Conservation (phyloP, 2,329 filamentous ascomycete genomes). For the Colletotrichum salicis region DNA sequence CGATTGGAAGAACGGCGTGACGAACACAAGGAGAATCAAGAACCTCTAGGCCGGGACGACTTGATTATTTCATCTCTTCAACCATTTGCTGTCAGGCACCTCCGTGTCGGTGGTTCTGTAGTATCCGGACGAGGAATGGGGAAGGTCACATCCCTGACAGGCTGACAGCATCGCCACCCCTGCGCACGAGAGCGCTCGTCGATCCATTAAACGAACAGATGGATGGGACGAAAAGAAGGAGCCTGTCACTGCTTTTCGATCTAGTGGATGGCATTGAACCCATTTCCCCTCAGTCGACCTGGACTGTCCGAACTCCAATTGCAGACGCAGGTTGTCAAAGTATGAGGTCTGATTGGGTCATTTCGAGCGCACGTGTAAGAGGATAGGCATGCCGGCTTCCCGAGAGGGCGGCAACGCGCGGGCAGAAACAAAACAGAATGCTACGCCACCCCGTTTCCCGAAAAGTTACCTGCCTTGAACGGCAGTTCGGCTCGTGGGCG, state of each 20-base stretch:
- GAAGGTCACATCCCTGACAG: background rate
- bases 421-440: background rate
- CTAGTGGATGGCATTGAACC: background rate
- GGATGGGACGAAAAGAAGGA: background rate
- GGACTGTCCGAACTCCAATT: background rate
- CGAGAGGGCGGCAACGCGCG: background rate
- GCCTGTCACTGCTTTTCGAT: background rate
- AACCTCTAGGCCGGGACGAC: background rate
- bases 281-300: background rate
- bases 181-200: background rate
- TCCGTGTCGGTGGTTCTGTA: background rate
- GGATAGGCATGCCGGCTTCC: background rate
- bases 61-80: background rate
- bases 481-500: background rate
- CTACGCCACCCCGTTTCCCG: background rate
- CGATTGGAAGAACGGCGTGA: background rate
- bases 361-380: background rate
- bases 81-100: background rate
- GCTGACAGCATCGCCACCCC: background rate
- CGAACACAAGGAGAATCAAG: background rate
- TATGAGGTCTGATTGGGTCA: background rate
- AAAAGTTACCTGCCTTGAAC: background rate
- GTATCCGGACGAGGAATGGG: background rate
- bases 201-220: background rate
- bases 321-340: background rate